Percentiles rank a stretch among this genome's conserved stretches.
These are phyloP conservation scores for Penicillium sp. DNA, from an alignment of 2,329 filamentous ascomycete genomes.

Conservation along the genomic window DNA sequence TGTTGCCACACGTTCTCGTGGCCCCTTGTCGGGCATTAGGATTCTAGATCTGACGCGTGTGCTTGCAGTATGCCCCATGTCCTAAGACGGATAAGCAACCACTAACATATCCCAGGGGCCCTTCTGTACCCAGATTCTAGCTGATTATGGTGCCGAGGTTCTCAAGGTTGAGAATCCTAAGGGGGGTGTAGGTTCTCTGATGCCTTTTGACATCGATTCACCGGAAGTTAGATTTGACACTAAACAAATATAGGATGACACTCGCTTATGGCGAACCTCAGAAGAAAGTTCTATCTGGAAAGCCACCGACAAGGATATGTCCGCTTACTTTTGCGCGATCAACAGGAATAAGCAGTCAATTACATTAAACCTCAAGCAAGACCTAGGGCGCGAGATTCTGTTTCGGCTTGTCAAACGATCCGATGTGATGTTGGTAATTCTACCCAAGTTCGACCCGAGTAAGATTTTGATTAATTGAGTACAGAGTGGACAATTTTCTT, in stretches of 20 bases:
- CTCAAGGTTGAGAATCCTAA: constrained; percentile 41
- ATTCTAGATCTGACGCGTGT: constrained; percentile 34
- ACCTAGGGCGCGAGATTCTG: constrained; percentile 33
- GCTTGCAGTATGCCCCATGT: constrained; percentile 22
- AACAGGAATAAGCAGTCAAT: constrained; percentile 50
- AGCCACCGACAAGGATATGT: constrained; percentile 31
- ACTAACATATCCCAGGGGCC: constrained; percentile 28
- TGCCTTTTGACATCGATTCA: constrained; percentile 7
- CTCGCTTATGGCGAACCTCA: constrained; percentile 32
- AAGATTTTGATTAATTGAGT: neutral
- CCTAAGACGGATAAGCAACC: no score
- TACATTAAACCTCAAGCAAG: constrained; percentile 33
- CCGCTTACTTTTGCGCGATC: constrained; percentile 46
- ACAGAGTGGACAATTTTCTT: constrained; percentile 45
- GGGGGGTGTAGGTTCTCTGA: constrained; percentile 27
- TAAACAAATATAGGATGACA: constrained; percentile 28
- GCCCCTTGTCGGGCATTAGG: constrained; percentile 24
- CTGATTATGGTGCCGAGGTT: constrained; percentile 47
- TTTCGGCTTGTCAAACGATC: constrained; percentile 35
- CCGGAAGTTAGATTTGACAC: constrained; percentile 18
- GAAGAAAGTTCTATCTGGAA: constrained; percentile 32
- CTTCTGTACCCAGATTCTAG: constrained; percentile 47
- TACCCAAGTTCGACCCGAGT: no score
- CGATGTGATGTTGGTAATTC: constrained; percentile 39
- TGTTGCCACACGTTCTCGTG: neutral